Evolutionary conservation across 108 stramenopile genomes (phyloP), one percentile per base, ranked within the genome.

Genomic region (Schizochytrium sp.): DNA sequence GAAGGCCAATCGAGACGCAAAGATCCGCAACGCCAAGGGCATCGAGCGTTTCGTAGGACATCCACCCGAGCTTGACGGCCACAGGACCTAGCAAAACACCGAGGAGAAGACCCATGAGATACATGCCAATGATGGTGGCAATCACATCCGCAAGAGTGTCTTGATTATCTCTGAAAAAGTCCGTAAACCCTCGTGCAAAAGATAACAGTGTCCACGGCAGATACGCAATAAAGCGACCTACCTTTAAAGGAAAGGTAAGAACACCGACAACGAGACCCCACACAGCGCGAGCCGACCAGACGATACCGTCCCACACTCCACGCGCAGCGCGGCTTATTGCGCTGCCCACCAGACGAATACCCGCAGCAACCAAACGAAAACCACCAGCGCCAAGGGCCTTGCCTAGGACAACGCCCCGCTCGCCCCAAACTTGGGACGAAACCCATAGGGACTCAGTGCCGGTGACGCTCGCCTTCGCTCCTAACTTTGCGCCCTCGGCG

Each of bases 61-160:
- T 83, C 76, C 76, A 83, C 19, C 76, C 76, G 3, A 83, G 76
- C 76, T 83, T 83, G 76, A 83, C 76, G 0, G 51, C 48, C n/a
- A 83, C 28, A 16, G 76, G 76, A 16, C 76, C 76, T 6, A 83
- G 28, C 16, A 83, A 45, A n/a, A 83, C 76, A 28, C 76, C 76
- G 25, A 83, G 51, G 28, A 83, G 51, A 23, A 53, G 23, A 34
- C 45, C 45, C 45, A 83, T 53, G n/a, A 83, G 45, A 53, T 83
- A 83, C 76, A 83, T 53, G 45, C 76, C 76, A 47, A 83, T 53
- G 45, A 83, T 53, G n/a, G 76, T 83, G 10, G 76, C 76, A 47
- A 83, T 53, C 18, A 83, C 51, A 53, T 83, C 76, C 6, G 76
- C 76, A 43, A 83, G 28, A 53, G 76, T 83, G 48, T 83, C 76